These are phyloP conservation scores for Chrysopogon serrulatus DNA, from an alignment of 176 grass and related monocot genomes.

Conservation along the genomic window DNA sequence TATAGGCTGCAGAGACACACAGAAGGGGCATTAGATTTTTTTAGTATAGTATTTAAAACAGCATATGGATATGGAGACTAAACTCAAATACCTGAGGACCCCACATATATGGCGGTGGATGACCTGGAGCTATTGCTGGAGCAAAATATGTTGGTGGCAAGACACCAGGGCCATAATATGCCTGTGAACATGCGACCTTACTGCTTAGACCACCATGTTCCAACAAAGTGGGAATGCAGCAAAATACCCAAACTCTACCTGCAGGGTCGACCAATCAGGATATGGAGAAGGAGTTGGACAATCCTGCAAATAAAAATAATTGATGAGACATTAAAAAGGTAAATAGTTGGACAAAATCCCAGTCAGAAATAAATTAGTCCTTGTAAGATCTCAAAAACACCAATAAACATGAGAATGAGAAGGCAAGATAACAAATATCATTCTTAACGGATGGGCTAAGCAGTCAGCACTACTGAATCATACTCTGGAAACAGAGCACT, in stretches of 20 bases:
- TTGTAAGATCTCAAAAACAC: neutral
- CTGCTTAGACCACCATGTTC: neutral
- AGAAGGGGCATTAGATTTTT: constrained; percentile 14
- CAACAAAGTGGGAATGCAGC: neutral
- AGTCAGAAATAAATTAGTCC: neutral
- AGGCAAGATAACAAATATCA: neutral
- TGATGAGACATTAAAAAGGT: neutral
- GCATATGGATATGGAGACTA: neutral
- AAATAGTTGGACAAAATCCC: neutral
- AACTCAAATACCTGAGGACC: constrained; percentile 69
- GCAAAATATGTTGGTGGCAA: constrained; percentile 73
- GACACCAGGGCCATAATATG: constrained; percentile 84
- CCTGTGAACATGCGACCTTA: constrained; percentile 30
- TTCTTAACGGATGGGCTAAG: neutral
- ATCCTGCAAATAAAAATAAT: constrained; percentile 47
- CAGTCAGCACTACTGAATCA: neutral
- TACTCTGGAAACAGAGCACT: neutral
- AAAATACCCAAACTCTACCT: constrained; percentile 46
- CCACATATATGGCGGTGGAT: constrained; percentile 85
- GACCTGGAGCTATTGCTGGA: constrained; percentile 62
- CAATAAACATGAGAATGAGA: neutral
- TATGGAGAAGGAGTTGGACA: constrained; percentile 66
- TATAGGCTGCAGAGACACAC: constrained; percentile 45
- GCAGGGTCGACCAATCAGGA: constrained; percentile 85
- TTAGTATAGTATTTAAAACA: constrained; percentile 1